Conservation (phyloP, 169 alveolate genomes). For the Sarcocystis neurona region DNA sequence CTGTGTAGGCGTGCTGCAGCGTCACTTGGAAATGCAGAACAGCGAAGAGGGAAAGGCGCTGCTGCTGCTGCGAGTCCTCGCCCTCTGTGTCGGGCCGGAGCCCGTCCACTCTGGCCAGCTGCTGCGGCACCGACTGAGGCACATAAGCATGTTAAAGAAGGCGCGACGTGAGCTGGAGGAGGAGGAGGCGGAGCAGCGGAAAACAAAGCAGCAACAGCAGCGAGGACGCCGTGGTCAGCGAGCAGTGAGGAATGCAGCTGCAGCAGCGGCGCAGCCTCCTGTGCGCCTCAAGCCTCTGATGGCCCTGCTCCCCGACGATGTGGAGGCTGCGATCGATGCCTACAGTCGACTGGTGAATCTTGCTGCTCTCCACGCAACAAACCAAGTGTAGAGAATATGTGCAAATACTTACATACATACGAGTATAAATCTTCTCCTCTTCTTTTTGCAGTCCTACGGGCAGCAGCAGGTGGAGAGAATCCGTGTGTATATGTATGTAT, state of each 20-base stretch:
- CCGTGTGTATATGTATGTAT: too few relatives aligned
- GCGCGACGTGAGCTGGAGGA: too few relatives aligned
- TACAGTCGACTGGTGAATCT: not conserved
- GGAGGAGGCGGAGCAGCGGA: too few relatives aligned
- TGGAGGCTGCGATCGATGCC: not conserved
- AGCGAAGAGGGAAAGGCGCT: not conserved
- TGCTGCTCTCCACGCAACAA: too few relatives aligned
- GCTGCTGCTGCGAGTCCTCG: not conserved
- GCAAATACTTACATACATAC: too few relatives aligned
- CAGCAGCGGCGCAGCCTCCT: not conserved
- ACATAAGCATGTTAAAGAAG: too few relatives aligned
- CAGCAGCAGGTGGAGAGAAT: not conserved
- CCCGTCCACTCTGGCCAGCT: not conserved
- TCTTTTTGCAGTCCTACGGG: not conserved
- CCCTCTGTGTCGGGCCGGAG: not conserved
- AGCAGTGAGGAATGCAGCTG: not conserved
- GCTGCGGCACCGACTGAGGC: not conserved
- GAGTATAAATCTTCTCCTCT: not conserved
- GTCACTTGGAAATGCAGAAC: not conserved
- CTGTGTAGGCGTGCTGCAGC: not conserved
- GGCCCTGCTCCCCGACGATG: constrained; percentile 5
- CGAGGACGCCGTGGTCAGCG: not conserved
- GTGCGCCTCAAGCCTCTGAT: not conserved
- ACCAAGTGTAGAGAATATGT: too few relatives aligned
- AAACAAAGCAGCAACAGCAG: not conserved